These are phyloP conservation scores for Eucalyptus albens DNA, from an alignment of 345 rosid genomes.

Conservation along the genomic window DNA sequence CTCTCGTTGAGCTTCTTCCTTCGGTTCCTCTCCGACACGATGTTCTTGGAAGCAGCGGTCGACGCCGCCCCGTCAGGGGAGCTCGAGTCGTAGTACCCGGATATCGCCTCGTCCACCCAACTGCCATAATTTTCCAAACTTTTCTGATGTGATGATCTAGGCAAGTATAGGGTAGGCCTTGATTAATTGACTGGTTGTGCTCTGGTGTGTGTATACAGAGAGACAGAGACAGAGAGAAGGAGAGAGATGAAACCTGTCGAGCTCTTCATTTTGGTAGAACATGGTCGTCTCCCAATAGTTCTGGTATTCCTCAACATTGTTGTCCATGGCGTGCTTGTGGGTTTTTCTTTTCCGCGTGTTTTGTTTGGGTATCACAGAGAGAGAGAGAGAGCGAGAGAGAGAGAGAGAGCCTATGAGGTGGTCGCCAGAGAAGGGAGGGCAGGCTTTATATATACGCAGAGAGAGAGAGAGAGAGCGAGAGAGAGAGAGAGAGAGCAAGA, in stretches of 20 bases:
- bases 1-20: conserved; percentile 88
- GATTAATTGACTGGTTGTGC: neutral
- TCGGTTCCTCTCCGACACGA: conserved; percentile 79
- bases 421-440: neutral
- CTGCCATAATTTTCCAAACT: neutral
- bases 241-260: conserved; percentile 5
- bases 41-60: conserved; percentile 75
- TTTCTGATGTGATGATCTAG: neutral
- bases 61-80: conserved; percentile 89
- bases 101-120: conserved; percentile 10
- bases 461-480: neutral
- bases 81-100: conserved; percentile 74
- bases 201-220: neutral
- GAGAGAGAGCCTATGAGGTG: neutral
- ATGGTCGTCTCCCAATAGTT: conserved; percentile 52
- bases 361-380: neutral
- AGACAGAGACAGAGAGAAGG: neutral
- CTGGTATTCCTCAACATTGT: conserved; percentile 36
- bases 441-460: neutral
- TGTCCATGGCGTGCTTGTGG: neutral
- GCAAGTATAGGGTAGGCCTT: neutral
- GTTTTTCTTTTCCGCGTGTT: neutral
- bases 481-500: neutral
- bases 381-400: neutral
- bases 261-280: conserved; percentile 49